These are phyloP conservation scores for Paragyromitra xinjiangensis DNA, from an alignment of 495 filamentous ascomycete genomes.

Conservation along the genomic window DNA sequence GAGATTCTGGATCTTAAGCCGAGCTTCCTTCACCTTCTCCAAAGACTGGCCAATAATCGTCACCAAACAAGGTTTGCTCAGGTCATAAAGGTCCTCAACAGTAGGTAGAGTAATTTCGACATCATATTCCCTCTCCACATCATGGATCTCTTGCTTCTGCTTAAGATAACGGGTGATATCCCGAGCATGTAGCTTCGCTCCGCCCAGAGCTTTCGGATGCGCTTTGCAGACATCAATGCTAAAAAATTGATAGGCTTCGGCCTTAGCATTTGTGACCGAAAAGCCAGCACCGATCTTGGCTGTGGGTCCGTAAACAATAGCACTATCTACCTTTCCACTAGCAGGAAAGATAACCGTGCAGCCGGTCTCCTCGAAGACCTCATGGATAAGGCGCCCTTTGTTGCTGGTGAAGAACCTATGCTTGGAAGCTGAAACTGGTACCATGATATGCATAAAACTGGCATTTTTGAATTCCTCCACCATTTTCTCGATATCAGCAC, in stretches of 20 bases:
- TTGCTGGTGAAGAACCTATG: conserved; percentile 94
- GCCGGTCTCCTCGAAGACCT: conserved; percentile 89
- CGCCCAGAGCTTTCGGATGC: conserved; percentile 75
- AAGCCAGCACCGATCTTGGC: conserved; percentile 75
- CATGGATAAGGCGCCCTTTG: conserved; percentile 75
- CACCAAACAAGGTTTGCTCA: conserved; percentile 40
- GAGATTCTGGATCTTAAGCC: conserved; percentile 36
- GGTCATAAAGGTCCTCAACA: conserved; percentile 58
- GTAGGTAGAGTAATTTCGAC: conserved; percentile 82
- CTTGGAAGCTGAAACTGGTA: conserved; percentile 77
- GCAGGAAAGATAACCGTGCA: conserved; percentile 85
- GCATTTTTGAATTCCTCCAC: conserved; percentile 62
- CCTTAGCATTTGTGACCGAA: conserved; percentile 81
- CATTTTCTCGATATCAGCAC: conserved; percentile 77
- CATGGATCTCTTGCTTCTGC: conserved; percentile 76
- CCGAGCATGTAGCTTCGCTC: conserved; percentile 77
- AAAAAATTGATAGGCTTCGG: conserved; percentile 79
- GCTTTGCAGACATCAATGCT: conserved; percentile 80
- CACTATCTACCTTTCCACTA: conserved; percentile 75
- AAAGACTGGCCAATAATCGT: conserved; percentile 43
- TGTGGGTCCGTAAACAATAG: conserved; percentile 82
- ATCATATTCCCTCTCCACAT: conserved; percentile 77
- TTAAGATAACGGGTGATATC: conserved; percentile 84
- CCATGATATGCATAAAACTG: conserved; percentile 73
- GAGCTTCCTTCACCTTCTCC: conserved; percentile 59